Percentiles rank a stretch among this genome's conserved stretches.
These are phyloP conservation scores for Chloropicon primus DNA, from an alignment of 139 green algal genomes.

Conservation along the genomic window DNA sequence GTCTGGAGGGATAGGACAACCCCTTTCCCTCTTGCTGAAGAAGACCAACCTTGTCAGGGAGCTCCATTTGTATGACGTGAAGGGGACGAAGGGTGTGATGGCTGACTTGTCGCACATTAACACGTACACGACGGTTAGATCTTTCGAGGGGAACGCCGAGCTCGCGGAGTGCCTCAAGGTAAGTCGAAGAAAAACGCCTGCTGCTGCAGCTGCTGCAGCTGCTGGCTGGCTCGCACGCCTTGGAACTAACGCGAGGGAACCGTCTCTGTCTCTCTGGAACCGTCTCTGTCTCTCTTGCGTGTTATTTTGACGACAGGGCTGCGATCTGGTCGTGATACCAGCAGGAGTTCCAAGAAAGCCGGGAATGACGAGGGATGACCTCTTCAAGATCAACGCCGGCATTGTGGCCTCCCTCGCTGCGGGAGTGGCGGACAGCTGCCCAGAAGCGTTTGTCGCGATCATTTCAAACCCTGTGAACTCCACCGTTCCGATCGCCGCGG, in stretches of 20 bases:
- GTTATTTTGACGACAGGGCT: too few species aligned
- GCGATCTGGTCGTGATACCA: slow-evolving; percentile 87
- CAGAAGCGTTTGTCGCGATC: slow-evolving; percentile 65
- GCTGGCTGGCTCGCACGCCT: too few species aligned
- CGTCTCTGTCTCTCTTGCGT: too few species aligned
- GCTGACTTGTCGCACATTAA: slow-evolving; percentile 93
- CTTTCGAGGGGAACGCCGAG: background rate
- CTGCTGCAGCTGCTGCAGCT: too few species aligned
- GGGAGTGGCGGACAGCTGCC: slow-evolving; percentile 75
- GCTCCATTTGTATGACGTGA: slow-evolving; percentile 93
- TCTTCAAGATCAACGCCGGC: slow-evolving; percentile 95
- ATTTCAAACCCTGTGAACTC: slow-evolving; percentile 88
- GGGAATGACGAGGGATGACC: slow-evolving; percentile 97
- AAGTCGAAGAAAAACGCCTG: background rate
- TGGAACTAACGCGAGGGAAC: too few species aligned
- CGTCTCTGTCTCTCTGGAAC: too few species aligned
- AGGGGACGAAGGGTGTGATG: slow-evolving; percentile 75
- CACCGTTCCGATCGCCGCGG: slow-evolving; percentile 74
- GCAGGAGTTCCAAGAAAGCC: slow-evolving; percentile 94
- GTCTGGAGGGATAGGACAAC: slow-evolving; percentile 81
- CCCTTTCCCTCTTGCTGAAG: slow-evolving; percentile 87
- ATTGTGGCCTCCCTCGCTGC: slow-evolving; percentile 82
- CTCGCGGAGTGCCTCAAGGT: background rate
- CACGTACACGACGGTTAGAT: slow-evolving; percentile 50
- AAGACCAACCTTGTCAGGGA: slow-evolving; percentile 53